Evolutionary conservation across 2,329 filamentous ascomycete genomes (phyloP), one percentile per base, ranked within the genome.

Genomic region (Curvularia spicifera): DNA sequence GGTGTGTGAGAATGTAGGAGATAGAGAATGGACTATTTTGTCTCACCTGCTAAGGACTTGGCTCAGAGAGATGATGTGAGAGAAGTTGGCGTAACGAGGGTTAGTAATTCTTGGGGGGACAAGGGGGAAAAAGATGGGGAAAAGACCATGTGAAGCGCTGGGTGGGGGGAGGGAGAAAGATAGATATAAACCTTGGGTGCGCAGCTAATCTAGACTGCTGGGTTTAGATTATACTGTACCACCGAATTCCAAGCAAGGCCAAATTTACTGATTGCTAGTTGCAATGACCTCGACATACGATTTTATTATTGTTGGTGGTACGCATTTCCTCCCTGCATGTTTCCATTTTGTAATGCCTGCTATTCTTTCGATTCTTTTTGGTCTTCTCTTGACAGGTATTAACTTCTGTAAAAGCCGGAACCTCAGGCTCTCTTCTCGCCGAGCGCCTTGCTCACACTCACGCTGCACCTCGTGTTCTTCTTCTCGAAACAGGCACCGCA

Each of bases 401-500:
- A 35, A 44, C 37, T 2, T 6, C 3, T 15, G 7, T 10, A 9
- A 13, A 57, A 86, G 85, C 80, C 59, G 87, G 87, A n/a, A 84
- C 87, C 2, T 81, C 87, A 7, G 87, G 87, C 7, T 82, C 82
- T 48, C 76, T 83, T 1, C 68, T 89, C 13, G 87, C 87, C 0
- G 75, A 82, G 1, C 76, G 78, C 0, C 81, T 89, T 4, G 81
- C 85, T 1, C 72, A 77, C 18, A 76, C 82, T 0, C 37, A 77
- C 0, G 77, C 78, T 35, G 77, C 74, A 8, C 87, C 86, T 0
- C 78, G 70, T 0, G 81, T 89, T 1, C 80, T 89, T 1, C 79
- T 90, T 0, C 73, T 89, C 2, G 87, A 89, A 72, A 87, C 86
- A 1, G 87, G 87, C 10, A 75, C 78, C 1, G 84, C 86, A 47